A percentile compares a stretch with the other conserved stretches of the same genome.
Conservation (phyloP, 495 filamentous ascomycete genomes). For the Penicillium paxilli region DNA sequence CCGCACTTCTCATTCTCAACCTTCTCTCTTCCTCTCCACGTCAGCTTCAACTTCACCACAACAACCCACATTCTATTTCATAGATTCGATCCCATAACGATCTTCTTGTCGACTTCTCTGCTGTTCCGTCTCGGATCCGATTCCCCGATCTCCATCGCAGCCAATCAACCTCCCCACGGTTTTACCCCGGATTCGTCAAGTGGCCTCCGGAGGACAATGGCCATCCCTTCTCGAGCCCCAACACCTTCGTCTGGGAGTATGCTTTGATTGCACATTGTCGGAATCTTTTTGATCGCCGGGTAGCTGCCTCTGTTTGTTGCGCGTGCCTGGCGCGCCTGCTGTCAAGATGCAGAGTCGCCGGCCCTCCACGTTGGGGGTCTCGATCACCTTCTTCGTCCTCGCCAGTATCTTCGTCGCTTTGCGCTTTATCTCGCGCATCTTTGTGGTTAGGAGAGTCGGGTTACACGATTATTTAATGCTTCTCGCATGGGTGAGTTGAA, state of each 20-base stretch:
- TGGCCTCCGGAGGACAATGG: neutral
- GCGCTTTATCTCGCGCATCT: slow-evolving; percentile 69
- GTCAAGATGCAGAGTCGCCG: slow-evolving; percentile 55
- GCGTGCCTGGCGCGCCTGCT: neutral
- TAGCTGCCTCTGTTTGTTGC: neutral
- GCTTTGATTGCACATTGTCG: neutral
- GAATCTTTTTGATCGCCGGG: neutral
- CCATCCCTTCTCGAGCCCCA: slow-evolving; percentile 1
- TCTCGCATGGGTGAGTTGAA: slow-evolving; percentile 68
- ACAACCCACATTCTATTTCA: no score
- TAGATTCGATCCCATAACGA: neutral
- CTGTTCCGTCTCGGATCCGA: neutral
- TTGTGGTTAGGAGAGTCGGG: slow-evolving; percentile 66
- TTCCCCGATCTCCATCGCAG: neutral
- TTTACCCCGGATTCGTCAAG: slow-evolving; percentile 18
- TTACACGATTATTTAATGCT: slow-evolving; percentile 85
- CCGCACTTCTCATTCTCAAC: neutral
- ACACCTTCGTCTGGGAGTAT: neutral
- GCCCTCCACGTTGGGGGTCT: slow-evolving; percentile 71
- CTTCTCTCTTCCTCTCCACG: neutral
- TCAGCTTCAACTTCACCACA: neutral
- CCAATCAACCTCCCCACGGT: neutral
- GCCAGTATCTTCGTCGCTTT: slow-evolving; percentile 71
- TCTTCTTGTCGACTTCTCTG: no score
- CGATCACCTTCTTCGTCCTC: slow-evolving; percentile 64